These are phyloP conservation scores for Microdochium paspali DNA, from an alignment of 2,329 filamentous ascomycete species.

Conservation along the genomic window DNA sequence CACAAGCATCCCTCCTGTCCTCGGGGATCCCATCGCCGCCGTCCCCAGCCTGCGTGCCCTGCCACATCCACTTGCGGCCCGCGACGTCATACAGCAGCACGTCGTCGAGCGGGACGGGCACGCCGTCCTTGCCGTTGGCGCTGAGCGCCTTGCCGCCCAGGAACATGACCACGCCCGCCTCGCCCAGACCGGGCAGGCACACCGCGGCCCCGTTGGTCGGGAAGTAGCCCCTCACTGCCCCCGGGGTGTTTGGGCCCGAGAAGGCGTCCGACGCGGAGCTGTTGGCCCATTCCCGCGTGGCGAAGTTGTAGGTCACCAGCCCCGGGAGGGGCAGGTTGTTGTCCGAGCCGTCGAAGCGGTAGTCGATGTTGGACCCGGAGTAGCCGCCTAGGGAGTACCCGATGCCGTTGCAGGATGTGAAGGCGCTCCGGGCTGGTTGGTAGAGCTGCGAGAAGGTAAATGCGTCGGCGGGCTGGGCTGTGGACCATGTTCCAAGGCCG, in stretches of 20 bases:
- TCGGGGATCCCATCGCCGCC: constrained; percentile 17
- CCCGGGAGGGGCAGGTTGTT: constrained; percentile 13
- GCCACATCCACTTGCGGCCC: constrained; percentile 22
- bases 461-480: constrained; percentile 14
- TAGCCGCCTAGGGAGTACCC: constrained; percentile 23
- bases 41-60: constrained; percentile 12
- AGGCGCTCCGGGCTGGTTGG: constrained; percentile 18
- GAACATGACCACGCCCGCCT: constrained; percentile 20
- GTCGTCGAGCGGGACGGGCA: constrained; percentile 13
- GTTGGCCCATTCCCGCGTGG: constrained; percentile 19
- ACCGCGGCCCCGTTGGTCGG: constrained; percentile 19
- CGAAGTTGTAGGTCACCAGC: constrained; percentile 21
- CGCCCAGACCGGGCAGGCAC: constrained; percentile 19
- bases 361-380: too few species aligned
- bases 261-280: constrained; percentile 9
- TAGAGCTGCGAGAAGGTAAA: constrained; percentile 25
- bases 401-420: constrained; percentile 11
- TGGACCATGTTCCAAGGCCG: constrained; percentile 16
- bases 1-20: constrained; percentile 19
- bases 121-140: constrained; percentile 10
- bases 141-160: constrained; percentile 19
- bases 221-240: constrained; percentile 11
- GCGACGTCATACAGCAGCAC: constrained; percentile 21
- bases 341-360: constrained; percentile 11
- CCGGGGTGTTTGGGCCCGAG: neutral